Evolutionary conservation across 2,329 filamentous ascomycete species (phyloP), one percentile per base, ranked within the genome.

Genomic region (Rutstroemia sp.): DNA sequence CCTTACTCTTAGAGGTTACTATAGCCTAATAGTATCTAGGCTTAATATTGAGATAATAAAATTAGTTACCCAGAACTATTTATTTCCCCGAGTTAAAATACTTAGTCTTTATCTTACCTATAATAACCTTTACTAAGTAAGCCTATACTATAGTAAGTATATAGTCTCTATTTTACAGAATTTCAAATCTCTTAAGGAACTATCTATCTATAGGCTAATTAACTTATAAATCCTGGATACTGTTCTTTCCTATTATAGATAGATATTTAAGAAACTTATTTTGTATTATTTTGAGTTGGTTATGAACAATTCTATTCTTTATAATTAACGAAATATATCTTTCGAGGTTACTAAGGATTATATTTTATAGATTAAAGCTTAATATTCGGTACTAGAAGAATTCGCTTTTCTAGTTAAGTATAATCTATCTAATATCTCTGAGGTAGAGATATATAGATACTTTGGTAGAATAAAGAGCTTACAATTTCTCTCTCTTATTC

Each of bases 161-260:
- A 52, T 52, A 17, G 42, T 48, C 48, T 30, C 52, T 8, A 21
- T 58, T 52, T 58, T 58, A 0, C 25, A 38, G 25, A 10, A 23
- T 47, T 56, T 58, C 57, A 47, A 52, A 48, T 44, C 34, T 56
- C 57, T 58, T 48, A 39, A 56, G 14, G 25, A 58, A 42, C 52
- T 58, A 47, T 58, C 57, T 0, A 34, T 58, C 27, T 38, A 41
- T 25, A 52, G 57, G 30, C 52, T 52, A 25, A 41, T 56, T n/a
- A 52, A 58, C 19, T 48, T 52, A 25, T n/a, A 49, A 48, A 58
- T 58, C 34, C 52, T 58, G 34, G 52, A 58, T 21, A 45, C 41
- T 45, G 51, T 58, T 48, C 57, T 58, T 16, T 17, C 25, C 48
- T 48, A 38, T 51, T 52, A 58, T 48, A 52, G 57, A 44, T 52